A percentile compares a stretch with the other conserved stretches of the same genome.
These are phyloP conservation scores for Daldinia loculata DNA, from an alignment of 495 filamentous ascomycete species.

Conservation along the genomic window DNA sequence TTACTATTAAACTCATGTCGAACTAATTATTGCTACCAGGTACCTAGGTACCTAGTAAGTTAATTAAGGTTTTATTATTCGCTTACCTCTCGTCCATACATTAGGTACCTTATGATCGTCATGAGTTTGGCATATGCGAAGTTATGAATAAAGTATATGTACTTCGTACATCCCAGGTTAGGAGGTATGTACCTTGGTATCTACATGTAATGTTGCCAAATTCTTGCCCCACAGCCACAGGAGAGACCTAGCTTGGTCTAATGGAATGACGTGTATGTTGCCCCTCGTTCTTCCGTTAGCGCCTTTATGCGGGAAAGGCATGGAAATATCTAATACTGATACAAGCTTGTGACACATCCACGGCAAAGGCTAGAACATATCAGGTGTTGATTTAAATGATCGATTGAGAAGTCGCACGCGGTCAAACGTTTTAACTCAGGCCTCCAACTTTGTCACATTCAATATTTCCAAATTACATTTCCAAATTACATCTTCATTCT, in stretches of 20 bases:
- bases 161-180: too few relatives aligned
- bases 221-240: background rate
- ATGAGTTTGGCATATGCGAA: too few relatives aligned
- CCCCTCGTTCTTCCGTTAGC: constrained; percentile 2
- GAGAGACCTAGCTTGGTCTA: background rate
- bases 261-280: constrained; percentile 6
- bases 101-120: too few relatives aligned
- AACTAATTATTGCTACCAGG: background rate
- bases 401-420: constrained; percentile 20
- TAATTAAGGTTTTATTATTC: too few relatives aligned
- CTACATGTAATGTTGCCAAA: background rate
- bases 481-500: too few relatives aligned
- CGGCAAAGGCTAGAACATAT: constrained; percentile 7
- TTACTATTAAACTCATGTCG: background rate
- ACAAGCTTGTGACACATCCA: constrained; percentile 25
- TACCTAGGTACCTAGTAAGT: too few relatives aligned
- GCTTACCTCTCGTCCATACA: too few relatives aligned
- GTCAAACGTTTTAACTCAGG: constrained; percentile 16
- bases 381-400: constrained; percentile 10
- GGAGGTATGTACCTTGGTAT: background rate
- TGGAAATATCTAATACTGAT: constrained; percentile 1
- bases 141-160: too few relatives aligned
- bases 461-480: background rate
- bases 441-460: constrained; percentile 24
- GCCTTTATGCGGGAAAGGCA: background rate